Base-by-base conservation (phyloP, 768 basidiomycete genomes). In the Crassisporium funariophilum region DNA sequence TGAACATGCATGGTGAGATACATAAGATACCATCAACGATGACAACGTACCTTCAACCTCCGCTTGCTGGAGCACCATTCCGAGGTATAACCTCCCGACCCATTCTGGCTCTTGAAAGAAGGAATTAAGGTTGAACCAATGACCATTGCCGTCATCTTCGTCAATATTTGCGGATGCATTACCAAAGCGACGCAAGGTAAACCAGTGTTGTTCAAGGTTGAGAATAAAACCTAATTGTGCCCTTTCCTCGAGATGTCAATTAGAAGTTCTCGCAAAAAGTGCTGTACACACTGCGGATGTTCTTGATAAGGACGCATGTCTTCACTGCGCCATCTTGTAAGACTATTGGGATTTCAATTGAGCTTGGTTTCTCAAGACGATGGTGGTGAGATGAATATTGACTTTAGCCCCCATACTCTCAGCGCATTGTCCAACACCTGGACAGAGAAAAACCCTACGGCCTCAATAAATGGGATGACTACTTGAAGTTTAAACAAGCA, bases 51-150 rank as follows among this genome's bases (percentile, higher is more conserved):
- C 94, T 64, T 94, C 90, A 17, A 75, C 63, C 61, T 95, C 93
- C 15, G 92, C 87, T 67, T 95, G 90, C 48, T 91, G 83, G 27
- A 97, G 68, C 38, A 91, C 82, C 86, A 95, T 86, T 41, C 82
- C 82, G 4, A 97, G 79, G 68, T 92, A 94, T 1, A 84, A 78
- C 55, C 82, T 86, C 21, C 88, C 77, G 22, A 97, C 79, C 88
- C 91, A 91, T 63, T 92, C 83, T 7, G 94, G 92, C 4, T 66
- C 62, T 24, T 72, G 51, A 11, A 85, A 69, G 54, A 78, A 84
- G 7, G 92, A 94, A 60, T 95, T 88, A 8, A 95, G 74, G 63
- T 95, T 92, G 69, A 90, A 93, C 91, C 91, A 94, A 62, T 90
- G 83, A 10, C 81, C 84, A 41, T 73, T 69, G 23, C 73, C 80